Base-by-base conservation (phyloP, 345 rosid genomes). In the Aquilaria sinensis region DNA sequence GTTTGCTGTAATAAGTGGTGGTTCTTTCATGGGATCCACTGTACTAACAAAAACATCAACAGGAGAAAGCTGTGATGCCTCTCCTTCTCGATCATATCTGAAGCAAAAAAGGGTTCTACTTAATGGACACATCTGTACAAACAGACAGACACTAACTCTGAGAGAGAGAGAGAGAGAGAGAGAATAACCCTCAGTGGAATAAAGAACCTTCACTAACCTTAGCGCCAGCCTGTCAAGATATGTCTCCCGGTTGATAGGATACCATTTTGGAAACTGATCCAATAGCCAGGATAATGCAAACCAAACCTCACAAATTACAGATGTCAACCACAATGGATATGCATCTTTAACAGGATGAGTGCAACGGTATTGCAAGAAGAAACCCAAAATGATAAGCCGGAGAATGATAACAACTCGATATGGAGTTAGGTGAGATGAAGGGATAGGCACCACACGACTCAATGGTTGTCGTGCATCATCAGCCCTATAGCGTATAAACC, bases 191-290 rank as follows among this genome's bases (percentile, higher is more conserved):
- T n/a, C 47, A 56, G 10, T 64, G 9, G 5, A 15, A 10, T 6
- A 16, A 51, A 15, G 55, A 14, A 13, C 3, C 54, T 37, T 37
- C 43, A 81, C 87, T 68, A 66, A 88, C 97, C 97, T 88, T 68
- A 94, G 64, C 61, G 90, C 82, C 31, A 94, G 96, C 78, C 99
- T 86, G 77, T 94, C 97, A 50, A 94, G 92, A 74, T 73, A 90
- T 23, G 99, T 94, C 81, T 94, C 99, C n/a, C 97, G 90, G 77
- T 94, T 94, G 67, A 90, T 71, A 51, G 99, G 99, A 65, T 29
- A 83, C 99, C 99, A 94, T 70, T 94, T 94, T 59, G 99, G 99
- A 77, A 94, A 90, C 83, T 94, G 99, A 82, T 94, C 99, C 69
- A 94, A 81, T 71, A 94, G 92, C 99, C 99, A 94, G 37, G 99